Conservation (phyloP, 1,284 basidiomycete species). For the Cystobasidium slooffiae region DNA sequence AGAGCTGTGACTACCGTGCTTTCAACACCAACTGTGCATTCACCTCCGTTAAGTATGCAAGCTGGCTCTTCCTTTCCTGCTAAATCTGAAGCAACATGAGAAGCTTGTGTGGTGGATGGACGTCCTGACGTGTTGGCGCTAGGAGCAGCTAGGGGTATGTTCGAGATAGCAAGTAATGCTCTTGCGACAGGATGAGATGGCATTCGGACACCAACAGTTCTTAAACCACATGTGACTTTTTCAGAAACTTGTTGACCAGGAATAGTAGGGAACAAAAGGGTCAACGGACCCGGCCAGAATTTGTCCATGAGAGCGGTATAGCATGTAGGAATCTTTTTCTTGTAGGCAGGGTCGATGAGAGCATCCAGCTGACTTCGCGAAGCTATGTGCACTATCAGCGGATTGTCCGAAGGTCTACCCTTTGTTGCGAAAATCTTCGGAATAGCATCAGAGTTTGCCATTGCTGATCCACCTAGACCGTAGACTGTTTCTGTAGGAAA, state of each 20-base stretch:
- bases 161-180: conserved; percentile 77
- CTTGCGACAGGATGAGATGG: conserved; percentile 90
- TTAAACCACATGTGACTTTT: conserved; percentile 69
- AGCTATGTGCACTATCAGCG: conserved; percentile 94
- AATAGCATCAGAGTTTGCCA: conserved; percentile 67
- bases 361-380: conserved; percentile 66
- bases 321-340: conserved; percentile 58
- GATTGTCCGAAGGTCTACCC: conserved; percentile 92
- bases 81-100: conserved; percentile 82
- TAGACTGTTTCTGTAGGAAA: conserved; percentile 99
- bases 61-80: conserved; percentile 65
- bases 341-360: conserved; percentile 43
- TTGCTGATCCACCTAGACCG: conserved; percentile 86
- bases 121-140: conserved; percentile 94
- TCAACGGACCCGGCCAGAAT: conserved; percentile 96
- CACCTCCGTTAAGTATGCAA: conserved; percentile 89
- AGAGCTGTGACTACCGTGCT: conserved; percentile 83
- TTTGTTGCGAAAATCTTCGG: conserved; percentile 85
- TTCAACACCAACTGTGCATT: conserved; percentile 88
- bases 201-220: conserved; percentile 90
- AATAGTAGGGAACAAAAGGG: conserved; percentile 83
- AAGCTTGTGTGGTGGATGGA: conserved; percentile 89
- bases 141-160: conserved; percentile 86
- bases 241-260: conserved; percentile 57
- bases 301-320: conserved; percentile 75